Base-by-base conservation (phyloP, 352 stramenopile species). In the Phytopythium litorale region DNA sequence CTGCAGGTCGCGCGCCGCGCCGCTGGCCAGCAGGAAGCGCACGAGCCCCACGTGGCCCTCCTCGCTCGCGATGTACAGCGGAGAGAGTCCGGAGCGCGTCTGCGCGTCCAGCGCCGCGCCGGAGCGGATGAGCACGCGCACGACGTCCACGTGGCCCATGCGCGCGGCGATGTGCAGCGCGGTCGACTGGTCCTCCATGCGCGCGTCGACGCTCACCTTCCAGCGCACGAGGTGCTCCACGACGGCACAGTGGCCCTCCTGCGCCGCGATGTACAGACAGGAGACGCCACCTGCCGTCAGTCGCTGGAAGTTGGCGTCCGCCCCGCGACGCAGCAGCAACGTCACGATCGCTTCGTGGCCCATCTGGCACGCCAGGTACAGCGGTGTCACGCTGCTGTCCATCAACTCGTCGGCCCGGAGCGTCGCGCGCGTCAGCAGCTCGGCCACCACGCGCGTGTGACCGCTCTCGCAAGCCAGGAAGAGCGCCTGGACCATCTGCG, bases 351-450 rank as follows among this genome's bases (percentile, higher is more conserved):
- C 67, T 13, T 79, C 72, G 63, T 92, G 81, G 23, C 86, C 86
- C 81, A 95, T 95, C 67, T 95, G 86, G 58, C 82, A 91, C 19
- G 82, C 84, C 46, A 95, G 70, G 58, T 95, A 95, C 32, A 95
- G 75, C 48, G 83, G 83, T 21, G 86, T 82, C 21, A 93, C 82
- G 59, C 84, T 91, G 58, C 87, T 79, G 48, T 90, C 81, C 75
- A 94, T 91, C 23, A 91, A 66, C 23, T 82, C 74, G 62, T 95
- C 89, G 18, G 80, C 82, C 53, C 88, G 66, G 33, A 90, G 46
- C 13, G 78, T 70, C 8, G 78, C 82, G 16, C 75, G 65, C 13
- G 76, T 59, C 15, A 95, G 60, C 45, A 95, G 67, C 37, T 95
- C 84, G 0, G 59, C 70, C 13, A 93, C 84, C 32, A 95, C 86